These are phyloP conservation scores for Streptanthus diversifolius DNA, from an alignment of 345 rosid genomes.

Conservation along the genomic window DNA sequence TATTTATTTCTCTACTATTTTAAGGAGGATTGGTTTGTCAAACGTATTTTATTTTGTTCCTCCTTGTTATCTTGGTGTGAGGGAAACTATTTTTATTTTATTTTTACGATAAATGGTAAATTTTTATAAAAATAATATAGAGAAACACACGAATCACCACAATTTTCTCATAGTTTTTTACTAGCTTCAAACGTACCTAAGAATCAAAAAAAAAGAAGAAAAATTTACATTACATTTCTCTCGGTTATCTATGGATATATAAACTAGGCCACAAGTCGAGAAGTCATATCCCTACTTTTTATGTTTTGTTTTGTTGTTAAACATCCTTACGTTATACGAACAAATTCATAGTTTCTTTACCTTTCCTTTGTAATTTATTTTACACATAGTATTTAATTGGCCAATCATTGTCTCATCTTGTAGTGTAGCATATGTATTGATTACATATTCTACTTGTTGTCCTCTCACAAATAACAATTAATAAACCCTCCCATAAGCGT, in stretches of 20 bases:
- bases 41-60: too few relatives aligned
- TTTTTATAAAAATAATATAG: too few relatives aligned
- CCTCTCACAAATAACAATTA: slow-evolving; percentile 9
- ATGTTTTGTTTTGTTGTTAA: not conserved
- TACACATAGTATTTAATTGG: not conserved
- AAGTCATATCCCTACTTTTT: not conserved
- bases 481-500: not conserved
- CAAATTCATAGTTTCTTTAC: not conserved
- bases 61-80: too few relatives aligned
- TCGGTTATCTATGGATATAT: not conserved
- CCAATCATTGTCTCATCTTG: slow-evolving; percentile 27
- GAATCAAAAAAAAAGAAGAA: too few relatives aligned
- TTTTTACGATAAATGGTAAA: too few relatives aligned
- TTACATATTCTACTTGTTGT: slow-evolving; percentile 16
- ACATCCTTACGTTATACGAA: slow-evolving; percentile 1
- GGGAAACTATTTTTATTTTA: too few relatives aligned
- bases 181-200: not conserved
- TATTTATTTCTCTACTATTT: too few relatives aligned
- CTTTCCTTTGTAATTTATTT: not conserved
- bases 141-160: too few relatives aligned
- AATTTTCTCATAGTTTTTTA: too few relatives aligned
- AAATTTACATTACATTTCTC: too few relatives aligned
- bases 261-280: slow-evolving; percentile 6
- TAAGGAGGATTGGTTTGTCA: too few relatives aligned
- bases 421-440: slow-evolving; percentile 18